Evolutionary conservation across 192 early-diverging fungal genomes (phyloP), one percentile per base, ranked within the genome.

Genomic region (Jimgerdemannia flammicorona): DNA sequence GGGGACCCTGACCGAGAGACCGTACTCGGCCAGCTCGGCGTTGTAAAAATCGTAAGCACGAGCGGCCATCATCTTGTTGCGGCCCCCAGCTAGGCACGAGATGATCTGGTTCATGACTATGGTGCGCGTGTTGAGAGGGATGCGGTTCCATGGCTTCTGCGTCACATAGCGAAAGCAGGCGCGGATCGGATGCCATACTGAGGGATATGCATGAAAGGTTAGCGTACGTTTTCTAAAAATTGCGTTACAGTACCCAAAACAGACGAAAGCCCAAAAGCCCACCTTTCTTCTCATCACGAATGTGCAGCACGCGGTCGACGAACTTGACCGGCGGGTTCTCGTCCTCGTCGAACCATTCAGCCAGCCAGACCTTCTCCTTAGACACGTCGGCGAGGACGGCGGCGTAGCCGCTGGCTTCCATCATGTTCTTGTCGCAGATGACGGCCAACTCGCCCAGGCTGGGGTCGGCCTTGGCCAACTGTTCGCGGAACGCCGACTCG

Each of bases 161-260:
- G 94, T 96, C 8, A 95, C 90, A 78, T 95, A 96, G 70, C 93
- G 83, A 82, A 96, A 96, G 79, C 93, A 95, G n/a, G 93, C 93
- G 42, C 94, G 83, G 64, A 96, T 94, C 3, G 92, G 80, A 75
- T 93, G 93, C 93, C 93, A 96, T 43, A 82, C 88, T 90, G 74
- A n/a, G 4, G 65, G 71, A 40, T 29, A 77, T 49, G 71, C 8
- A 59, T 59, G 49, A 40, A 8, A 44, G 8, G 44, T 69, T 14
- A 3, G 43, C 19, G 10, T 69, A n/a, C 44, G 11, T 59, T 18
- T 14, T 14, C 40, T 59, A 69, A 17, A 3, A 40, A 18, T 43
- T 69, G 3, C 18, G 43, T 3, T 19, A 17, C n/a, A n/a, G 11
- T 18, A 49, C 64, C 54, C 10, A 14, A 42, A 39, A 40, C 18